phyloP scores from a whole-genome alignment of 1,139 yeast species.

The Waltiozyma sp. region DNA sequence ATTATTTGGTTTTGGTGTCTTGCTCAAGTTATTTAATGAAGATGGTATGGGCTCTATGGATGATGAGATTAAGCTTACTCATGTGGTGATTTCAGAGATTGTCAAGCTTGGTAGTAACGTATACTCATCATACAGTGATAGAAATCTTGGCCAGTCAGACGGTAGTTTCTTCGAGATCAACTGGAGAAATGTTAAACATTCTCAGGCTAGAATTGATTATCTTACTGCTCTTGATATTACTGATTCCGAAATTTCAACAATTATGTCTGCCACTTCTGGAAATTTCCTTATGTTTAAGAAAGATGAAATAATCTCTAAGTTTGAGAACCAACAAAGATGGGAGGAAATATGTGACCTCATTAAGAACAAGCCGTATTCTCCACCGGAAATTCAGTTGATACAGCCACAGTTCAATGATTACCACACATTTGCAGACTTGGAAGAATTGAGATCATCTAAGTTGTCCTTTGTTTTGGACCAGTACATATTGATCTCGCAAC shows the following conservation, averaged over 20 bases:
- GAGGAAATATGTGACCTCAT: slow-evolving; percentile 10
- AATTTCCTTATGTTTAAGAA: slow-evolving; percentile 13
- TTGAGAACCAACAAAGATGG: slow-evolving; percentile 22
- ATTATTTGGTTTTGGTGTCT: slow-evolving; percentile 27
- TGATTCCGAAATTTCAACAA: slow-evolving; percentile 29
- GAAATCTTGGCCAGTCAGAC: slow-evolving; percentile 19
- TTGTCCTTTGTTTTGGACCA: slow-evolving; percentile 29
- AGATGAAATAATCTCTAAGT: slow-evolving; percentile 8
- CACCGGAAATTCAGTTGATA: slow-evolving; percentile 19
- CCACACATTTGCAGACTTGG: slow-evolving; percentile 31
- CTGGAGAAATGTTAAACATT: slow-evolving; percentile 39
- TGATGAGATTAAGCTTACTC: slow-evolving; percentile 11
- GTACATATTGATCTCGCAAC: slow-evolving; percentile 38
- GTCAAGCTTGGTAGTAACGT: slow-evolving; percentile 27
- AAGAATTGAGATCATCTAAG: slow-evolving; percentile 26
- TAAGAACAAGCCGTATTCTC: slow-evolving; percentile 15
- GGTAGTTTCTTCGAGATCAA: slow-evolving; percentile 33
- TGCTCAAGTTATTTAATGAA: slow-evolving; percentile 20
- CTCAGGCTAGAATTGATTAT: slow-evolving; percentile 38
- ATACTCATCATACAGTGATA: slow-evolving; percentile 20
- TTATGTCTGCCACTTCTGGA: slow-evolving; percentile 23
- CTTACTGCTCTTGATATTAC: slow-evolving; percentile 35
- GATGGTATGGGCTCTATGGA: slow-evolving; percentile 11
- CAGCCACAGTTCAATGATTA: slow-evolving; percentile 25
- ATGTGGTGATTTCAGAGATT: slow-evolving; percentile 26